These are phyloP conservation scores for Elsinoe ampelina DNA, from an alignment of 2,329 filamentous ascomycete species.

Conservation along the genomic window DNA sequence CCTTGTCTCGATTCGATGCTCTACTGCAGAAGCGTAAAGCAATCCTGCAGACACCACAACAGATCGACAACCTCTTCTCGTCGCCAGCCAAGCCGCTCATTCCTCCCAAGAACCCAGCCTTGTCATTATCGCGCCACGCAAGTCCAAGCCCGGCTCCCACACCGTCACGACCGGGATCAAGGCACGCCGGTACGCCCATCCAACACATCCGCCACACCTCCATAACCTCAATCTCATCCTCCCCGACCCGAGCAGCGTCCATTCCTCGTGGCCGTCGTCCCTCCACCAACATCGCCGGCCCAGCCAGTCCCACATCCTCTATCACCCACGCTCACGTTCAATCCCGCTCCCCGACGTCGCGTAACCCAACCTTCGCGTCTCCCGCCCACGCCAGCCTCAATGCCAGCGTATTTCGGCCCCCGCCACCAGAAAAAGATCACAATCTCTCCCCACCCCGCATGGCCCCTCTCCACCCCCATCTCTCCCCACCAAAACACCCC, in stretches of 20 bases:
- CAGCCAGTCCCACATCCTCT: neutral
- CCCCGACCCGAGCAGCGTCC: neutral
- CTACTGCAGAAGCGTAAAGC: constrained; percentile 41
- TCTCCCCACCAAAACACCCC: neutral
- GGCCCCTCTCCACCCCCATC: neutral
- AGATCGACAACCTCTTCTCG: constrained; percentile 8
- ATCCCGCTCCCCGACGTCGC: neutral
- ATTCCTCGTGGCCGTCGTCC: constrained; percentile 4
- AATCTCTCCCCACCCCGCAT: constrained; percentile 6
- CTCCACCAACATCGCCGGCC: neutral
- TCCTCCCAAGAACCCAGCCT: neutral
- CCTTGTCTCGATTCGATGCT: constrained; percentile 39
- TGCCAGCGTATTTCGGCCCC: constrained; percentile 24
- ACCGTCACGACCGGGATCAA: constrained; percentile 19
- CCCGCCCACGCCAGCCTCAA: neutral
- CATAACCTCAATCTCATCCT: constrained; percentile 13
- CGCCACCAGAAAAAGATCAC: constrained; percentile 25
- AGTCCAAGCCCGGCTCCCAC: constrained; percentile 14
- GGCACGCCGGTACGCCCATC: constrained; percentile 17
- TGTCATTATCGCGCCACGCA: constrained; percentile 9
- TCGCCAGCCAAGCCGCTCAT: neutral
- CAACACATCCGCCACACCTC: constrained; percentile 16
- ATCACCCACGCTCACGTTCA: neutral
- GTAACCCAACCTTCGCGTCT: neutral
- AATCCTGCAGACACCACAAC: constrained; percentile 30